Conservation (phyloP, 108 stramenopile species). For the Schizochytrium sp. region DNA sequence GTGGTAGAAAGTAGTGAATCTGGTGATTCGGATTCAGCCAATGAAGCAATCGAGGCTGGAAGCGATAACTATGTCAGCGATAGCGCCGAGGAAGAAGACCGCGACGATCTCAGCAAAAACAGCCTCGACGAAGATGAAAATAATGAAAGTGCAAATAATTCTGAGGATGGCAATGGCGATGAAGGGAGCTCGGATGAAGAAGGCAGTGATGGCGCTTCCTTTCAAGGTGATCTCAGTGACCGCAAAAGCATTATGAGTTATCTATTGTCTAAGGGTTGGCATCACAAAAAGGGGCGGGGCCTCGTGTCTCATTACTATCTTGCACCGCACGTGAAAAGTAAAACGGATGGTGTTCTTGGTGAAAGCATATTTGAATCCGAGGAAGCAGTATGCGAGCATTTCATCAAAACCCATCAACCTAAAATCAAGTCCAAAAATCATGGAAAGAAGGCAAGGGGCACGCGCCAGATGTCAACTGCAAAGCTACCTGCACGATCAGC, state of each 20-base stretch:
- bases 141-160: not conserved
- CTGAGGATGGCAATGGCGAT: not conserved
- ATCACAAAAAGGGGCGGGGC: not conserved
- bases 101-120: not conserved
- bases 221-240: not conserved
- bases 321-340: not conserved
- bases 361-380: conserved; percentile 14
- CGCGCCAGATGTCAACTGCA: no score
- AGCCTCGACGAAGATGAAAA: conserved; percentile 14
- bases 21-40: no score
- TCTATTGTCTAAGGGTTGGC: not conserved
- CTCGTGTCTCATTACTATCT: conserved; percentile 35
- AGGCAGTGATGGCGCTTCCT: not conserved
- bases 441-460: no score
- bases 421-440: not conserved
- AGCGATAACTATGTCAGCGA: not conserved
- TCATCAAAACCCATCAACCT: not conserved
- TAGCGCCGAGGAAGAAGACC: not conserved
- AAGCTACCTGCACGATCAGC: no score
- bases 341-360: conserved; percentile 16
- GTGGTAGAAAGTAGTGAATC: no score
- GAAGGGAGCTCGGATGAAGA: not conserved
- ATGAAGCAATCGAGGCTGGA: not conserved
- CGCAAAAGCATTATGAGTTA: not conserved
- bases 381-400: not conserved